Conservation (phyloP, 371 early-diverging fungal genomes). For the Edhazardia aedis region DNA sequence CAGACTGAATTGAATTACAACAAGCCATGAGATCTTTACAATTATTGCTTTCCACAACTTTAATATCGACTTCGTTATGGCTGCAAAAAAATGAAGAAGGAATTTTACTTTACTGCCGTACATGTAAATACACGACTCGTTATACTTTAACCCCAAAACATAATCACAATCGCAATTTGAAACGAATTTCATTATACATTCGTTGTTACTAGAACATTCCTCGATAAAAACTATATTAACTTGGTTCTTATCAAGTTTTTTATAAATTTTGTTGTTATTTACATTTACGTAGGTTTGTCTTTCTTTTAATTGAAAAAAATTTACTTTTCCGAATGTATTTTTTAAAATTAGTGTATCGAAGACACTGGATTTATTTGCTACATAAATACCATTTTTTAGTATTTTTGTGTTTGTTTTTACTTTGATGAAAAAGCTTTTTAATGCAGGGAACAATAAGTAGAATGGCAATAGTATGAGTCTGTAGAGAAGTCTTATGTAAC, state of each 20-base stretch:
- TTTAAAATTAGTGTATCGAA: not conserved
- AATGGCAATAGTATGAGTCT: not conserved
- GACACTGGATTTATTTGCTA: not conserved
- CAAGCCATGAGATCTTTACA: too few relatives aligned
- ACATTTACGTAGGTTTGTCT: too few relatives aligned
- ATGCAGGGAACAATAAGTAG: not conserved
- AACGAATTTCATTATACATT: too few relatives aligned
- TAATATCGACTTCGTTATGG: constrained; percentile 15
- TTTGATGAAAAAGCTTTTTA: not conserved
- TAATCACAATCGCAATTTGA: too few relatives aligned
- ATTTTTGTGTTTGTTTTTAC: not conserved
- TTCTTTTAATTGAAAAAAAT: too few relatives aligned
- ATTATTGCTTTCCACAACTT: constrained; percentile 5
- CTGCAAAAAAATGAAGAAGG: constrained; percentile 21
- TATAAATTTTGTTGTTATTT: too few relatives aligned
- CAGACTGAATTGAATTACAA: too few relatives aligned
- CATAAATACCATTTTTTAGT: not conserved
- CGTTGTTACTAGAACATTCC: too few relatives aligned
- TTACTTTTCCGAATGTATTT: not conserved
- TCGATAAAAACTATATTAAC: too few relatives aligned
- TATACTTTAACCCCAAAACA: constrained; percentile 29
- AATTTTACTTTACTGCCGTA: constrained; percentile 23
- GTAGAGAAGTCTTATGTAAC: not conserved
- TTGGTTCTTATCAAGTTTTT: too few relatives aligned
- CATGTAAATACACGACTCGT: constrained; percentile 17